Conservation (phyloP, 352 stramenopile species). For the Phytophthora pseudosyringae region DNA sequence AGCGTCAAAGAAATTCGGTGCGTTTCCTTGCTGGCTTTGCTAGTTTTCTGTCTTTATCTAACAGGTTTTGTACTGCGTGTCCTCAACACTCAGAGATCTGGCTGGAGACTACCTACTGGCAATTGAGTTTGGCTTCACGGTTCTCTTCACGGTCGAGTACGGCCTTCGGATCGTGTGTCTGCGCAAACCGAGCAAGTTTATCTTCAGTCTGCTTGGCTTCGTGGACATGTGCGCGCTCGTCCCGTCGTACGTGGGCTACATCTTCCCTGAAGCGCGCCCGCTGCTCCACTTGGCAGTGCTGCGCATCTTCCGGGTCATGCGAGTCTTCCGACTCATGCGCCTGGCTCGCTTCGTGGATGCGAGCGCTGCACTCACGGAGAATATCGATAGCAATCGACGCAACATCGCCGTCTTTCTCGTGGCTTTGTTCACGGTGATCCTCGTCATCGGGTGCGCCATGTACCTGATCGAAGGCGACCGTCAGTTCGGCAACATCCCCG, state of each 20-base stretch:
- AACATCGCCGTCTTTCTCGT: constrained; percentile 82
- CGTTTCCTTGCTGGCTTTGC: neutral
- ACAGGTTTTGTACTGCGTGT: constrained; percentile 2
- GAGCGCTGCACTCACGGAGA: constrained; percentile 71
- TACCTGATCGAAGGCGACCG: constrained; percentile 82
- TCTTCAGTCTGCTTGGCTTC: constrained; percentile 74
- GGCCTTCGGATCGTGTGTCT: constrained; percentile 68
- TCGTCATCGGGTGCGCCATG: constrained; percentile 85
- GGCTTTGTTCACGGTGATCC: constrained; percentile 73
- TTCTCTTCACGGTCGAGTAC: constrained; percentile 87
- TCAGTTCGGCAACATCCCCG: constrained; percentile 84
- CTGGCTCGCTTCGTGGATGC: constrained; percentile 80
- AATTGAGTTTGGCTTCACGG: constrained; percentile 80
- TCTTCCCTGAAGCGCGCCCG: constrained; percentile 65
- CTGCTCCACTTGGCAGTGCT: constrained; percentile 79
- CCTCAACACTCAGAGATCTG: constrained; percentile 40
- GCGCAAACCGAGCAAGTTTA: constrained; percentile 62
- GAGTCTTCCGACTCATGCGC: constrained; percentile 78
- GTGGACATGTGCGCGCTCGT: constrained; percentile 82
- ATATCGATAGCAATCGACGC: constrained; percentile 82
- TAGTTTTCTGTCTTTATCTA: neutral
- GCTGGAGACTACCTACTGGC: constrained; percentile 70
- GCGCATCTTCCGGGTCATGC: constrained; percentile 81
- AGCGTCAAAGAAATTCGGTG: constrained; percentile 76
- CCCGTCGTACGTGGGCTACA: constrained; percentile 78